phyloP scores from a whole-genome alignment of 306 rosid genomes.

The Castanopsis chinensis region DNA sequence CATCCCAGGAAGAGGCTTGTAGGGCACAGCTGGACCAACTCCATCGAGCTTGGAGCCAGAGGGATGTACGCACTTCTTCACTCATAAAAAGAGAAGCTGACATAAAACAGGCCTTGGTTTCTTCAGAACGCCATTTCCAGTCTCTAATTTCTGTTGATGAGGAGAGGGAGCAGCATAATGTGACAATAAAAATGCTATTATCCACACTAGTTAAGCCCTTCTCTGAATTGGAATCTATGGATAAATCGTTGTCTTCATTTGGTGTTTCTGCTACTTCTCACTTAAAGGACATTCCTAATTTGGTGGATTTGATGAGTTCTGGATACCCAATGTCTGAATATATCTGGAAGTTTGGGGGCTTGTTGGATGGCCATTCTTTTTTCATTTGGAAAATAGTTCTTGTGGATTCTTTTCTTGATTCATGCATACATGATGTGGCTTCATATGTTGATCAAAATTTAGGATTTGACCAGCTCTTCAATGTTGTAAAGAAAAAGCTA shows the following conservation, averaged over 20 bases:
- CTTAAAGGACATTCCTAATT: constrained; percentile 43
- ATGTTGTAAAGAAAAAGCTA: constrained; percentile 78
- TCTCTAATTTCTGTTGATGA: constrained; percentile 54
- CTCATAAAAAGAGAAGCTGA: constrained; percentile 84
- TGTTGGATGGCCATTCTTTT: constrained; percentile 64
- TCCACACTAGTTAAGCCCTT: constrained; percentile 73
- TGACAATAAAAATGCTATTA: constrained; percentile 59
- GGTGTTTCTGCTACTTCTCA: constrained; percentile 45
- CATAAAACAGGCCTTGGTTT: constrained; percentile 65
- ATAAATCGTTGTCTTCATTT: constrained; percentile 51
- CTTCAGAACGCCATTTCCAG: constrained; percentile 65
- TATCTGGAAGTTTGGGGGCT: constrained; percentile 77
- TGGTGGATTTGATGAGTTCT: constrained; percentile 64
- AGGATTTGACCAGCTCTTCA: constrained; percentile 83
- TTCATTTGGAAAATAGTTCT: constrained; percentile 85
- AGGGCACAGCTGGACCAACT: constrained; percentile 87
- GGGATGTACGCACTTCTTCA: constrained; percentile 63
- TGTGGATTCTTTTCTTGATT: constrained; percentile 83
- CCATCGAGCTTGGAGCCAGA: constrained; percentile 90
- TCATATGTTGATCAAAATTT: constrained; percentile 83
- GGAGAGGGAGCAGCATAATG: constrained; percentile 49
- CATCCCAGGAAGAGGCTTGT: constrained; percentile 95
- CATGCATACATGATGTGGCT: constrained; percentile 81
- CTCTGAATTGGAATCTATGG: constrained; percentile 68
- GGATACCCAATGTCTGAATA: constrained; percentile 74